phyloP scores from a whole-genome alignment of 2,329 filamentous ascomycete genomes.

The Penicillium rolfsii region DNA sequence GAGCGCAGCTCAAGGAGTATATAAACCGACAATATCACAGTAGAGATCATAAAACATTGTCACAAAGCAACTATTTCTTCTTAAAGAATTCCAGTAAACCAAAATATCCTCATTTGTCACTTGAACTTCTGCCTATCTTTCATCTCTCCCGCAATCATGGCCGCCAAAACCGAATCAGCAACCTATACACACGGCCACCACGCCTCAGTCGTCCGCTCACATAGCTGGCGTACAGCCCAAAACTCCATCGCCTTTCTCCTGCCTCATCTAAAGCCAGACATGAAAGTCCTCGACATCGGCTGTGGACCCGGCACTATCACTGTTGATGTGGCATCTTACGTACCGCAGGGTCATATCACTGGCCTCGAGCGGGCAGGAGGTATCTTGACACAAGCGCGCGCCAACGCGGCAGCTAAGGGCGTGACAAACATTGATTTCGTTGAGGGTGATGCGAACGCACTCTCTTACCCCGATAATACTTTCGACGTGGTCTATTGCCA shows the following conservation, averaged over 20 bases:
- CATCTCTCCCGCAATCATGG: constrained; percentile 6
- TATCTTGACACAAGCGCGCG: constrained; percentile 38
- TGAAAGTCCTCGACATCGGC: constrained; percentile 49
- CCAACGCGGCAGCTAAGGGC: constrained; percentile 33
- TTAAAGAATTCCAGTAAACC: not conserved
- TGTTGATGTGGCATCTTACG: constrained; percentile 42
- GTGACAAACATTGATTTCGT: constrained; percentile 42
- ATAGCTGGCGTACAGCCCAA: constrained; percentile 38
- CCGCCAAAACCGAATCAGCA: constrained; percentile 22
- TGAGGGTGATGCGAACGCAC: constrained; percentile 46
- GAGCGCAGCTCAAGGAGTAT: not conserved
- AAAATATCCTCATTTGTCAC: too few species aligned
- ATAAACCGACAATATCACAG: not conserved
- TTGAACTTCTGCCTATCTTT: not conserved
- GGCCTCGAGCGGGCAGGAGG: constrained; percentile 39
- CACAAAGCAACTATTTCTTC: not conserved
- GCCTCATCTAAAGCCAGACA: constrained; percentile 40
- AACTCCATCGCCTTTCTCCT: constrained; percentile 47
- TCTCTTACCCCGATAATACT: constrained; percentile 49
- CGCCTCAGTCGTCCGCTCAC: constrained; percentile 33
- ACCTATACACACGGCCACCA: constrained; percentile 41
- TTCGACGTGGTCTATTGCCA: constrained; percentile 66
- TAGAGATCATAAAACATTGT: not conserved
- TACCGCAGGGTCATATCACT: constrained; percentile 45
- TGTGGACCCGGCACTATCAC: constrained; percentile 52